phyloP scores from a whole-genome alignment of 2,329 filamentous ascomycete genomes.

The Colletotrichum incanum region DNA sequence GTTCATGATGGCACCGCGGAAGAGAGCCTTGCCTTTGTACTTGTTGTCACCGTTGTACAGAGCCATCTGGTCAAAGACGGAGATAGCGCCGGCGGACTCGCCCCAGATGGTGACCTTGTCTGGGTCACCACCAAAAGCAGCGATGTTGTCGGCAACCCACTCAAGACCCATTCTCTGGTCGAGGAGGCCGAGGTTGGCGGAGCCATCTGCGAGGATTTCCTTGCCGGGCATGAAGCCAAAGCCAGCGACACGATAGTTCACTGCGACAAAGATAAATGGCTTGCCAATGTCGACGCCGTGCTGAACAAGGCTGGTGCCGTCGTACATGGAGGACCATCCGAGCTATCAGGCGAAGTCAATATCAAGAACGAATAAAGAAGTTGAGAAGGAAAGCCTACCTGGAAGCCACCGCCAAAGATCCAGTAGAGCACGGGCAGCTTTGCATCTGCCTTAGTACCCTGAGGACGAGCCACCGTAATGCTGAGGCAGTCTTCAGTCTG shows the following conservation, averaged over 20 bases:
- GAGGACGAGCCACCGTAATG: slow-evolving; percentile 64
- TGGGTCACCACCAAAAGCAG: slow-evolving; percentile 76
- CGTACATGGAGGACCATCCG: slow-evolving; percentile 53
- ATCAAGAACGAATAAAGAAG: slow-evolving; percentile 5
- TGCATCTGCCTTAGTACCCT: slow-evolving; percentile 56
- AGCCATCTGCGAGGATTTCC: slow-evolving; percentile 69
- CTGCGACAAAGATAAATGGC: slow-evolving; percentile 74
- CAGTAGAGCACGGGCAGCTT: slow-evolving; percentile 71
- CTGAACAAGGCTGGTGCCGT: slow-evolving; percentile 54
- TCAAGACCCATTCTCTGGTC: slow-evolving; percentile 74
- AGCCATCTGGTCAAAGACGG: slow-evolving; percentile 74
- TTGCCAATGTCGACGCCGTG: slow-evolving; percentile 61
- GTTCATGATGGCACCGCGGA: slow-evolving; percentile 77
- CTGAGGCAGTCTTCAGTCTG: slow-evolving; percentile 68
- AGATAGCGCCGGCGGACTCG: slow-evolving; percentile 72
- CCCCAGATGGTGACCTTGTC: slow-evolving; percentile 77
- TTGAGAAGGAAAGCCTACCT: slow-evolving; percentile 27
- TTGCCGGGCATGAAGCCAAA: slow-evolving; percentile 75
- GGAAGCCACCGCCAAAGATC: slow-evolving; percentile 71
- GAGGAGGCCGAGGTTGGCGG: slow-evolving; percentile 71
- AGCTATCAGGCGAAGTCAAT: slow-evolving; percentile 45
- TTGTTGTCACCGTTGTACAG: slow-evolving; percentile 74
- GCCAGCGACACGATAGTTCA: slow-evolving; percentile 76
- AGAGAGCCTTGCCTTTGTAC: slow-evolving; percentile 76
- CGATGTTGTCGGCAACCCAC: slow-evolving; percentile 77